These are phyloP conservation scores for Boletus coccyginus DNA, from an alignment of 768 basidiomycete species.

Conservation along the genomic window DNA sequence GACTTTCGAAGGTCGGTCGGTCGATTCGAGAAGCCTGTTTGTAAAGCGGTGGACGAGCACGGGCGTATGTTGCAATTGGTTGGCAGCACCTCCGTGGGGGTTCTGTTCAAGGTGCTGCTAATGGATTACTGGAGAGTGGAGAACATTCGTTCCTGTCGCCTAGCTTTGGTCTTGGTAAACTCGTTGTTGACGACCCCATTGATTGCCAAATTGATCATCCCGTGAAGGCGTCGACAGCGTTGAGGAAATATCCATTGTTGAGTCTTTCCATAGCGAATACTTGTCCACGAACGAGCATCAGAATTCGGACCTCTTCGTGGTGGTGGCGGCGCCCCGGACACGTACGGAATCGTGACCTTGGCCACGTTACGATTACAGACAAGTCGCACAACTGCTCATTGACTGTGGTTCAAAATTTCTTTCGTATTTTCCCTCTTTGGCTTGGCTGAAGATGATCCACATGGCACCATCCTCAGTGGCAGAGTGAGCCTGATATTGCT, in stretches of 20 bases:
- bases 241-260: constrained; percentile 42
- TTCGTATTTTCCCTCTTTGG: too few species aligned
- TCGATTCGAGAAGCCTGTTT: background rate
- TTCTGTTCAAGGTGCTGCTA: constrained; percentile 38
- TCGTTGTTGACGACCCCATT: background rate
- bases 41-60: constrained; percentile 31
- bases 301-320: constrained; percentile 49
- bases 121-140: constrained; percentile 48
- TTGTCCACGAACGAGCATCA: constrained; percentile 39
- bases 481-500: constrained; percentile 38
- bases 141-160: constrained; percentile 44
- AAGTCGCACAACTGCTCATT: constrained; percentile 23
- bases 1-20: background rate
- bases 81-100: constrained; percentile 36
- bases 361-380: constrained; percentile 3
- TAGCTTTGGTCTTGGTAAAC: constrained; percentile 40
- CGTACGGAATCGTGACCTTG: constrained; percentile 42
- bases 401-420: background rate
- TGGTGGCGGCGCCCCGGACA: constrained; percentile 40
- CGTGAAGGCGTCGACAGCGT: constrained; percentile 45
- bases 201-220: background rate
- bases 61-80: constrained; percentile 40
- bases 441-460: constrained; percentile 7
- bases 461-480: constrained; percentile 46
- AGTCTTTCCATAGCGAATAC: constrained; percentile 35